phyloP scores from a whole-genome alignment of 78 protist genomes.

The Protostelium mycophagum region DNA sequence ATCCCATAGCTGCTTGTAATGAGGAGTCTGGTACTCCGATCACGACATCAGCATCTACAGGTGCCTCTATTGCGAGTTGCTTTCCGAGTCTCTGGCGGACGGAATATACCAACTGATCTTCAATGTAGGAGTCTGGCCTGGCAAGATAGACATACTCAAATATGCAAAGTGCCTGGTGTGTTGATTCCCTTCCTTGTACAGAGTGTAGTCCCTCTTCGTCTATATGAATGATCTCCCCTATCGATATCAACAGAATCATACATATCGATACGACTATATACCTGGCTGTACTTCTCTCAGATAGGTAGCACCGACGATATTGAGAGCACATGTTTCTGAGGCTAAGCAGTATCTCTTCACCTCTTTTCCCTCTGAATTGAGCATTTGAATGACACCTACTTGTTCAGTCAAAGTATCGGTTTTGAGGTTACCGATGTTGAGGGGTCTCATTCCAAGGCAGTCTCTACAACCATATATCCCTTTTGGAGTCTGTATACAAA shows the following conservation, averaged over 20 bases:
- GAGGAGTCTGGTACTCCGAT: slow-evolving; percentile 67
- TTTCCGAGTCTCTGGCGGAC: slow-evolving; percentile 64
- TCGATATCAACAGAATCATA: not conserved
- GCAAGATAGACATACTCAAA: slow-evolving; percentile 64
- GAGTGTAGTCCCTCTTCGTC: slow-evolving; percentile 46
- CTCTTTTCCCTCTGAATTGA: not conserved
- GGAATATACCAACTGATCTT: slow-evolving; percentile 44
- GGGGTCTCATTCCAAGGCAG: slow-evolving; percentile 40
- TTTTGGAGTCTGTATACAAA: slow-evolving; percentile 40
- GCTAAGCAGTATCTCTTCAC: slow-evolving; percentile 41
- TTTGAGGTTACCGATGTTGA: slow-evolving; percentile 32
- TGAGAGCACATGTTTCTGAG: slow-evolving; percentile 55
- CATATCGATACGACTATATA: not conserved
- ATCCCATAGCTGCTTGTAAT: slow-evolving; percentile 63
- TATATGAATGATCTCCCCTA: slow-evolving; percentile 37
- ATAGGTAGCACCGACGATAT: slow-evolving; percentile 42
- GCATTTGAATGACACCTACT: not conserved
- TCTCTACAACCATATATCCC: slow-evolving; percentile 54
- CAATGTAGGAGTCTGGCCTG: slow-evolving; percentile 56
- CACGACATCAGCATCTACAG: slow-evolving; percentile 32
- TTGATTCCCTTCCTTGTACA: slow-evolving; percentile 35
- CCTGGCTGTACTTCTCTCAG: slow-evolving; percentile 62
- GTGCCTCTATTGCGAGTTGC: slow-evolving; percentile 46
- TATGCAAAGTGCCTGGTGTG: slow-evolving; percentile 29
- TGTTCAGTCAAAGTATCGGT: slow-evolving; percentile 7